These are phyloP conservation scores for Saposhnikovia divaricata DNA, from an alignment of 129 eudicot species.

Conservation along the genomic window DNA sequence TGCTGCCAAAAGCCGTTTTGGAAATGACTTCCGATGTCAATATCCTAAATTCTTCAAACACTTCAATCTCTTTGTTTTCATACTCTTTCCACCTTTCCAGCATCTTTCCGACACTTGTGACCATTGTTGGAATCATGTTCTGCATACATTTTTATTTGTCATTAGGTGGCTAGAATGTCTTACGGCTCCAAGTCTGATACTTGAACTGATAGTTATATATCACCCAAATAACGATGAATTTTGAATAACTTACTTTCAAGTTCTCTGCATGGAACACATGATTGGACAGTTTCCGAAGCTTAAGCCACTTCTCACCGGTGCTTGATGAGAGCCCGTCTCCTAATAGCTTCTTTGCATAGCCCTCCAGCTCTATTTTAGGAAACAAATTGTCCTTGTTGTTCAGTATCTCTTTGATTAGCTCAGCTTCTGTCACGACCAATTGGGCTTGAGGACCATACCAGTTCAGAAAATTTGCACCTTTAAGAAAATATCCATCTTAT, in stretches of 20 bases:
- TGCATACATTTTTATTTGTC: constrained; percentile 14
- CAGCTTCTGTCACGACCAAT: constrained; percentile 58
- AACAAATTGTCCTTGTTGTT: constrained; percentile 41
- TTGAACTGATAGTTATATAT: not conserved
- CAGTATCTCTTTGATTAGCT: constrained; percentile 53
- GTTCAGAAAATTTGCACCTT: constrained; percentile 45
- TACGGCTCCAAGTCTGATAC: not conserved
- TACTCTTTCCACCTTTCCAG: constrained; percentile 45
- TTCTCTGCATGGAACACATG: constrained; percentile 58
- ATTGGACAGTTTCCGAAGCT: constrained; percentile 64
- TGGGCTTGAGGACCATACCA: constrained; percentile 71
- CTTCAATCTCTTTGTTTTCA: constrained; percentile 58
- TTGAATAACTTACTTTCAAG: constrained; percentile 32
- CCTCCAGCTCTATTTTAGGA: constrained; percentile 50
- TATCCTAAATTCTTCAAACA: constrained; percentile 52
- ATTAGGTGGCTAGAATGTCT: not conserved
- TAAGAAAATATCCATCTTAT: not conserved
- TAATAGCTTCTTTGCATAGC: constrained; percentile 50
- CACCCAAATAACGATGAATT: not conserved
- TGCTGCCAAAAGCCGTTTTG: constrained; percentile 69
- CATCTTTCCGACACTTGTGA: constrained; percentile 38
- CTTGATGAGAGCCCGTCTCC: constrained; percentile 63
- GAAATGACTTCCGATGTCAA: constrained; percentile 61
- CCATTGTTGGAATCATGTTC: constrained; percentile 60
- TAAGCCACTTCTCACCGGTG: constrained; percentile 58